Base-by-base conservation (phyloP, 495 filamentous ascomycete species). In the Penicillium psychrofluorescens region DNA sequence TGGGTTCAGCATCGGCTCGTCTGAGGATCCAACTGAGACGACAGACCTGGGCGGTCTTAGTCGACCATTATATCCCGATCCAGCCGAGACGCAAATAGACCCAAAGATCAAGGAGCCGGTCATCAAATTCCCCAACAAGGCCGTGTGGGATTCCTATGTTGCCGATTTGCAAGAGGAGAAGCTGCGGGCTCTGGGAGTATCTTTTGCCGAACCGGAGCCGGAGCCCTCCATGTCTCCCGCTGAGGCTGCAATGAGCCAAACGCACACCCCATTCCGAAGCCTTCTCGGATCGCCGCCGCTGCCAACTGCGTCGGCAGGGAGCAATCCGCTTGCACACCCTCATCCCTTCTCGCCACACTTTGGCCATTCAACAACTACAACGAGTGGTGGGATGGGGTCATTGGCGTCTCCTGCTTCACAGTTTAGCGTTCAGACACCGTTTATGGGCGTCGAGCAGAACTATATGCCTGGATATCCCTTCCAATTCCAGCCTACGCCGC, bases 131-230 rank as follows among this genome's bases (percentile, higher is more conserved):
- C 92, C 94, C 0, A 83, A 95, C 61, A 72, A 60, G 35, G 56
- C 64, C 64, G 85, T 84, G 27, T 96, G 92, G 91, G 82, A 88
- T 56, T 67, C 75, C 11, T 95, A 97, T 64, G 85, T 91, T 29
- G 72, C 83, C 38, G 75, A 78, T 40, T 62, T 96, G 41, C 81
- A 83, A 54, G 92, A 98, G 63, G 85, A 90, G 46, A 98, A 95
- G 66, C 72, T 98, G 34, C 81, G 86, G 30, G 88, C 90, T 39
- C 74, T 98, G 36, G 92, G 92, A 36, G 92, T 96, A 2, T 85
- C 76, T 12, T 72, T 84, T 42, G 84, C 80, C 15, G 83, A 84
- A 36, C 83, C 87, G 8, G 85, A 90, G 22, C 72, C 78, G 11
- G 62, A 61, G 33, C 74, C 76, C 10, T 72, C 87, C 8, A 84